Conservation (phyloP, 495 filamentous ascomycete species). For the Aspergillus heteromorphus region DNA sequence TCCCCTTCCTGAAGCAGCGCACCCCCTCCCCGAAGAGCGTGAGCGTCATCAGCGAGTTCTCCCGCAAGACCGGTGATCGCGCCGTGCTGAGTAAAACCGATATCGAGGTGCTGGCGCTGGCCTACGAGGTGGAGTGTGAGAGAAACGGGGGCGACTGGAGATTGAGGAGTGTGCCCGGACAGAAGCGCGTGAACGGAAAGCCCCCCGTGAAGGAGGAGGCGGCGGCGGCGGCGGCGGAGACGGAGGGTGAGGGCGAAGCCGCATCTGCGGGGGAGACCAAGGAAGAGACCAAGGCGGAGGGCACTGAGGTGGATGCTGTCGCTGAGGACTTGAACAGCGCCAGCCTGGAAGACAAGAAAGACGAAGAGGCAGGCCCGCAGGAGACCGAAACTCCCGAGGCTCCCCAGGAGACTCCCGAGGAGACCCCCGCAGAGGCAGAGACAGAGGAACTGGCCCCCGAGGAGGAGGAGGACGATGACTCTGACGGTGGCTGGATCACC, state of each 20-base stretch:
- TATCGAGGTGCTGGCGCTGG: slow-evolving; percentile 80
- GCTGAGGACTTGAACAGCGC: slow-evolving; percentile 24
- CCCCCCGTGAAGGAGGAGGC: slow-evolving; percentile 45
- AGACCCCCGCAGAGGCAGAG: background rate
- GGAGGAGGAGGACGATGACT: slow-evolving; percentile 38
- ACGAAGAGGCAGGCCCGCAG: slow-evolving; percentile 6
- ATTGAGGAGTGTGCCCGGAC: slow-evolving; percentile 67
- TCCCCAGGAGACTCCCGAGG: background rate
- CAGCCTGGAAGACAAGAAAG: slow-evolving; percentile 18
- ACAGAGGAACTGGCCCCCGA: slow-evolving; percentile 6
- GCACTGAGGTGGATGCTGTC: slow-evolving; percentile 25
- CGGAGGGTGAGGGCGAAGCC: background rate
- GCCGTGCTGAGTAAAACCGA: slow-evolving; percentile 82
- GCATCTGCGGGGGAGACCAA: slow-evolving; percentile 1
- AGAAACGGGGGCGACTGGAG: slow-evolving; percentile 79
- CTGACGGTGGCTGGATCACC: slow-evolving; percentile 87
- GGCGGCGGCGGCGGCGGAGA: slow-evolving; percentile 10
- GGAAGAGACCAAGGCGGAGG: slow-evolving; percentile 3
- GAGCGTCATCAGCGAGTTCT: slow-evolving; percentile 75
- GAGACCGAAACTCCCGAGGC: slow-evolving; percentile 1
- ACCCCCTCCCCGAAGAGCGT: slow-evolving; percentile 69
- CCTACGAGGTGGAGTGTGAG: slow-evolving; percentile 87
- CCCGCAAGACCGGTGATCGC: slow-evolving; percentile 83
- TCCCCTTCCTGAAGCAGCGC: slow-evolving; percentile 77
- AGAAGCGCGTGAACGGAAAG: slow-evolving; percentile 69